Conservation (phyloP, 176 grass and related monocot genomes). For the Pharus latifolius region DNA sequence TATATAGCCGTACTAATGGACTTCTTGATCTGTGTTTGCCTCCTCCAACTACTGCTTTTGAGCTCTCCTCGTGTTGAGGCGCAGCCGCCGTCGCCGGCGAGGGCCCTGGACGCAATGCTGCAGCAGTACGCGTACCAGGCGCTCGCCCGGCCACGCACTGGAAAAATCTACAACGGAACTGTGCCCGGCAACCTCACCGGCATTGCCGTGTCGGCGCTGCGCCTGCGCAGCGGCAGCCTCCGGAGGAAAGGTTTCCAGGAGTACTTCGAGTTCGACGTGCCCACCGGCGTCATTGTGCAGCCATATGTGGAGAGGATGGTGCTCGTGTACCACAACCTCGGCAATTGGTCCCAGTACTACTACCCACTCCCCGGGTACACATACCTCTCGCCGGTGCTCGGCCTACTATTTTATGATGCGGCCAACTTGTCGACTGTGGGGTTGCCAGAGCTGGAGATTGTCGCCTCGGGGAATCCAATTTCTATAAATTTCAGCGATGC, state of each 20-base stretch:
- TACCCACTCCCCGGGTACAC: constrained; percentile 71
- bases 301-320: constrained; percentile 65
- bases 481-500: constrained; percentile 41
- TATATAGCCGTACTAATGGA: neutral
- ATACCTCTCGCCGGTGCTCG: constrained; percentile 73
- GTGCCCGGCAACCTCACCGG: constrained; percentile 54
- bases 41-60: constrained; percentile 9
- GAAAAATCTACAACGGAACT: constrained; percentile 46
- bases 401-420: constrained; percentile 70
- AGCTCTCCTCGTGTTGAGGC: neutral
- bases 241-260: constrained; percentile 20
- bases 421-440: constrained; percentile 45
- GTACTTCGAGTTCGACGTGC: constrained; percentile 57
- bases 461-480: constrained; percentile 29
- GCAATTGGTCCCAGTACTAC: constrained; percentile 31
- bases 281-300: constrained; percentile 55
- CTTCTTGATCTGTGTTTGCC: neutral
- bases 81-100: constrained; percentile 14
- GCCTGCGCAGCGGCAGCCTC: constrained; percentile 82
- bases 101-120: constrained; percentile 55
- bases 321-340: constrained; percentile 76
- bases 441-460: constrained; percentile 40
- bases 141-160: constrained; percentile 51
- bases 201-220: constrained; percentile 44
- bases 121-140: constrained; percentile 67